These are phyloP conservation scores for Penicillium sp. DNA, from an alignment of 2,329 filamentous ascomycete genomes.

Conservation along the genomic window DNA sequence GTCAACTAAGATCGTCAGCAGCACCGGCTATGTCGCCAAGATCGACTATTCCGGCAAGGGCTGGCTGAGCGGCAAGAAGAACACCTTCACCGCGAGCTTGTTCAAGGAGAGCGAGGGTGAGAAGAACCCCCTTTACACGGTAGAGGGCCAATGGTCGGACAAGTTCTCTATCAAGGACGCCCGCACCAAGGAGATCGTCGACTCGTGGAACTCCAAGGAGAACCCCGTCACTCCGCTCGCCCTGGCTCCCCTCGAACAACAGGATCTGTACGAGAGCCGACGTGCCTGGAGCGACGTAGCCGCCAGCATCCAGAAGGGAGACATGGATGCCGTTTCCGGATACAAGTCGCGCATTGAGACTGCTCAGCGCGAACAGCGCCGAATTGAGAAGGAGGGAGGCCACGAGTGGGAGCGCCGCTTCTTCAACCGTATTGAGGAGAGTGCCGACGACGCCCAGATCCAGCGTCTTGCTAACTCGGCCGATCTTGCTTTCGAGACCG, in stretches of 20 bases:
- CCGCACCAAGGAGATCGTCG: conserved; percentile 52
- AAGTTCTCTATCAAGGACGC: conserved; percentile 75
- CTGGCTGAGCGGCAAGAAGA: conserved; percentile 95
- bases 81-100: conserved; percentile 75
- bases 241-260: conserved; percentile 70
- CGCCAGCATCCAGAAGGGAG: conserved; percentile 72
- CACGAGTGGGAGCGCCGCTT: conserved; percentile 79
- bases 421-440: conserved; percentile 57
- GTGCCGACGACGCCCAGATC: conserved; percentile 41
- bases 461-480: conserved; percentile 45
- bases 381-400: conserved; percentile 71
- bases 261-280: conserved; percentile 84
- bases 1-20: conserved; percentile 80
- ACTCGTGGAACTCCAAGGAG: conserved; percentile 61
- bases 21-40: conserved; percentile 80
- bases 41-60: conserved; percentile 93
- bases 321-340: conserved; percentile 74
- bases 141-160: conserved; percentile 88
- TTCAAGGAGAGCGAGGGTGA: conserved; percentile 67
- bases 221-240: conserved; percentile 65
- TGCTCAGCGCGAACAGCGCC: conserved; percentile 74
- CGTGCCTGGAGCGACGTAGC: conserved; percentile 87
- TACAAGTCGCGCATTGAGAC: conserved; percentile 92
- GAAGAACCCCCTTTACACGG: conserved; percentile 71
- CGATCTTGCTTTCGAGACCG: conserved; percentile 53